Conservation (phyloP, 257 asterid species). For the Rhazya stricta region DNA sequence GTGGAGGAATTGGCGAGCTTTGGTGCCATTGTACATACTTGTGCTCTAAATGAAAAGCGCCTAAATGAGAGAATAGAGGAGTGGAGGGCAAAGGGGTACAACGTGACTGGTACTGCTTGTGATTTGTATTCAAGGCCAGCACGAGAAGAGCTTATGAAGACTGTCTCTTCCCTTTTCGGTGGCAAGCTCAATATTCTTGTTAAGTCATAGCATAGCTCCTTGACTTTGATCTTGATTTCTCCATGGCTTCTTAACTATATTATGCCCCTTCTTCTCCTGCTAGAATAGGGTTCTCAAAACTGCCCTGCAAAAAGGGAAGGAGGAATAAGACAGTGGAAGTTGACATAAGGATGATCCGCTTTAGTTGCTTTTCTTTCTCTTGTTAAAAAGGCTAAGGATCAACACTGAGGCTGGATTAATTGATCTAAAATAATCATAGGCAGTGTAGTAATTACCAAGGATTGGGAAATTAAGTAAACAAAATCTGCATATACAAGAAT, state of each 20-base stretch:
- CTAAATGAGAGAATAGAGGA: constrained; percentile 6
- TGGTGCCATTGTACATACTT: constrained; percentile 13
- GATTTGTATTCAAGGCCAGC: too few species aligned
- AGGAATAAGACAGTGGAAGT: too few species aligned
- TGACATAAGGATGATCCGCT: too few species aligned
- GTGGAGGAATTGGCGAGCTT: constrained; percentile 19
- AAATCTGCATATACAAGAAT: not conserved
- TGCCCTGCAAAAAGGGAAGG: too few species aligned
- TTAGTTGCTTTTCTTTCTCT: too few species aligned
- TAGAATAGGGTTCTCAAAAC: not conserved
- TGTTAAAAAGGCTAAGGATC: not conserved
- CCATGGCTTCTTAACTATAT: not conserved
- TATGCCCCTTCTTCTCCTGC: not conserved
- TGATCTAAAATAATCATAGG: not conserved
- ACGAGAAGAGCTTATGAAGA: constrained; percentile 6
- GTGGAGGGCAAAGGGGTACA: constrained; percentile 7
- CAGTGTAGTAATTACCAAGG: not conserved
- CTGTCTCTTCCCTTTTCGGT: constrained; percentile 3
- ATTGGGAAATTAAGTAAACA: not conserved
- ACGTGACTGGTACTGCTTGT: constrained; percentile 13
- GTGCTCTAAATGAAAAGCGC: constrained; percentile 5
- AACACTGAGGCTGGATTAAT: not conserved
- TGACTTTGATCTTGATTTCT: not conserved
- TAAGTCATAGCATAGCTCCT: not conserved
- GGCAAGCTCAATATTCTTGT: constrained; percentile 20